Evolutionary conservation across 2,329 filamentous ascomycete genomes (phyloP).

Genomic region (Fusarium udum): DNA sequence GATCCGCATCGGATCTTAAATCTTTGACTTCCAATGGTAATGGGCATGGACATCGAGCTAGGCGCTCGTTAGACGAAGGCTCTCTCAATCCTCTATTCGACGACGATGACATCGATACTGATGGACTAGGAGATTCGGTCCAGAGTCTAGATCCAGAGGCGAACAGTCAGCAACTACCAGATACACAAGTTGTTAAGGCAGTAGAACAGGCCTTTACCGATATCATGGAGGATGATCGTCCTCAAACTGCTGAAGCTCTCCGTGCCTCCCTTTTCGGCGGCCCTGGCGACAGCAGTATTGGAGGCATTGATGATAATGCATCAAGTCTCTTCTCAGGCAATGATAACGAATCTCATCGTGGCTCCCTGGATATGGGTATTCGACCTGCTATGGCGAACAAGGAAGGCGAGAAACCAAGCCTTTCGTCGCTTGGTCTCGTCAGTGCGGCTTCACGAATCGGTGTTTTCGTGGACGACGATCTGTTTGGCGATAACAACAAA

Average conservation of each 20-base stretch:
- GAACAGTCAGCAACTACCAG: slow-evolving; percentile 65
- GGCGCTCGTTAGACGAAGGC: slow-evolving; percentile 77
- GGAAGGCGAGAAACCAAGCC: slow-evolving; percentile 77
- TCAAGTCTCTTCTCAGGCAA: slow-evolving; percentile 62
- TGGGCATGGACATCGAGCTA: slow-evolving; percentile 54
- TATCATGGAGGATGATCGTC: slow-evolving; percentile 84
- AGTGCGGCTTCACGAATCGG: slow-evolving; percentile 87
- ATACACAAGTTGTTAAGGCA: slow-evolving; percentile 85
- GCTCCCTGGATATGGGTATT: slow-evolving; percentile 65
- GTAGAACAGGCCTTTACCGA: slow-evolving; percentile 93
- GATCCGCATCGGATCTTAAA: slow-evolving; percentile 60
- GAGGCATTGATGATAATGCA: slow-evolving; percentile 47
- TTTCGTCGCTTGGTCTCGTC: slow-evolving; percentile 90
- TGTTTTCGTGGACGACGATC: slow-evolving; percentile 91
- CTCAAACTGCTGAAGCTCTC: slow-evolving; percentile 70
- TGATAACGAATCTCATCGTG: slow-evolving; percentile 69
- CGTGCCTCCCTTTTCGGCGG: slow-evolving; percentile 71
- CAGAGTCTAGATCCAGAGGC: slow-evolving; percentile 80
- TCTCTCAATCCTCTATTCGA: slow-evolving; percentile 72
- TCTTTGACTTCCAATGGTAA: slow-evolving; percentile 50
- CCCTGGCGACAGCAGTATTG: slow-evolving; percentile 28
- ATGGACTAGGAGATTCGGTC: slow-evolving; percentile 75
- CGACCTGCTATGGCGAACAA: slow-evolving; percentile 50
- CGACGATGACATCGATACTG: slow-evolving; percentile 80
- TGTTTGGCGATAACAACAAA: slow-evolving; percentile 89